Evolutionary conservation across 2,329 filamentous ascomycete species (phyloP), one percentile per base, ranked within the genome.

Genomic region (Coniochaeta hoffmannii): DNA sequence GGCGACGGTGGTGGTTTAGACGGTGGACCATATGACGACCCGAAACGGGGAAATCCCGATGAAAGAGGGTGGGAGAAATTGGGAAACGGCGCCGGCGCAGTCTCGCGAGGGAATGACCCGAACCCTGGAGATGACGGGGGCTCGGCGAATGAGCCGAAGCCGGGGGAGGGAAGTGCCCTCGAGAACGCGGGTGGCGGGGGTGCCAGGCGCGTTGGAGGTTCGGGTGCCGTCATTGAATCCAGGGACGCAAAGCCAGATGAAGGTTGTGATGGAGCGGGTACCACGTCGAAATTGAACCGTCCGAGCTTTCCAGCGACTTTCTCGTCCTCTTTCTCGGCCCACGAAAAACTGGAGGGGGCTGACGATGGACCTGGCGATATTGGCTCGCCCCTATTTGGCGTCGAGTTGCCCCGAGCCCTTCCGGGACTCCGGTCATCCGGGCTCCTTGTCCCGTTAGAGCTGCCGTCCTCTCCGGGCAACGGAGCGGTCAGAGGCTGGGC

Each of bases 361-460:
- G 85, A 88, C 0, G 84, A 86, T 11, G 86, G 85, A 0, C 85
- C 85, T 0, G 83, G 79, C 1, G 80, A 81, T 19, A 85, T 75
- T 3, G 75, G 66, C 35, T 78, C 76, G 9, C 71, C 63, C 30
- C 63, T 60, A 41, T 71, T 74, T 0, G 81, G 75, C 3, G 78
- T 80, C 2, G 81, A 83, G 60, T 78, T 80, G 1, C 77, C 79
- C 50, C 81, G 73, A 4, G 71, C 70, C 55, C 80, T 76, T 22
- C 69, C 72, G 1, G 74, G 73, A 54, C 72, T 77, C 26, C 71
- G 70, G 11, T 76, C 72, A 26, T 53, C 63, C 49, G 64, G 63
- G 12, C 69, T 73, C 52, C 69, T 73, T 17, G 66, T 64, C 59
- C 67, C 71, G 53, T 69, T 77, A 41, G 70, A 67, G 10, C 69